Evolutionary conservation across 2,329 filamentous ascomycete species (phyloP), one percentile per base, ranked within the genome.

Genomic region (Phialemonium atrogriseum): DNA sequence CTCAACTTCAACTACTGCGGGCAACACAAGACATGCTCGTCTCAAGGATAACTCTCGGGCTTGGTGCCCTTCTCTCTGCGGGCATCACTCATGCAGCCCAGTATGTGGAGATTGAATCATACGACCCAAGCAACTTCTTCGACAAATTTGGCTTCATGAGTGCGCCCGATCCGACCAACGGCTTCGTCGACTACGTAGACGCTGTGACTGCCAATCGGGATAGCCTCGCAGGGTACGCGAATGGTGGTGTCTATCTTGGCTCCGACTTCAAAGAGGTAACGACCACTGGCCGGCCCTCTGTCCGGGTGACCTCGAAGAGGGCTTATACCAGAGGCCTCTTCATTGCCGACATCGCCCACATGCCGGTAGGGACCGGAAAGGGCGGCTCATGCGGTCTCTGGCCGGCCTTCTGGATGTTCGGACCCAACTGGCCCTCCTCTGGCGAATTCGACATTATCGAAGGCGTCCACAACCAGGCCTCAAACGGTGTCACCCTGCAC

Each of bases 381-480:
- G 25, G 31, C 12, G 31, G 23, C 15, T 41, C 40, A 38, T 87
- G 83, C 48, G 83, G 82, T 20, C 70, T 75, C 10, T 89, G 84
- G 84, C 82, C 83, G 1, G 83, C 83, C 10, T 81, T 80, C 53
- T 83, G 72, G 72, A 66, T 62, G 31, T 67, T 84, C 20, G 82
- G 81, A 11, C 62, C 67, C n/a, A 56, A 70, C 48, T 88, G 84
- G 84, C 84, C 84, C 2, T 52, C 52, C 24, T 62, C 64, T 7
- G 83, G 83, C 27, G 84, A 88, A 58, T 83, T 89, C 46, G 84
- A 89, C 52, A 81, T 88, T 46, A 74, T 88, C 44, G 84, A 88
- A 59, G 82, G 81, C 22, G 79, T 86, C 44, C 84, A 85, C 59
- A 59, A 64, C 14, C 68, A 76, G 39, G 51, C 59, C 3, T 57